Conservation (phyloP, 257 asterid species). For the Penstemon eatonii region DNA sequence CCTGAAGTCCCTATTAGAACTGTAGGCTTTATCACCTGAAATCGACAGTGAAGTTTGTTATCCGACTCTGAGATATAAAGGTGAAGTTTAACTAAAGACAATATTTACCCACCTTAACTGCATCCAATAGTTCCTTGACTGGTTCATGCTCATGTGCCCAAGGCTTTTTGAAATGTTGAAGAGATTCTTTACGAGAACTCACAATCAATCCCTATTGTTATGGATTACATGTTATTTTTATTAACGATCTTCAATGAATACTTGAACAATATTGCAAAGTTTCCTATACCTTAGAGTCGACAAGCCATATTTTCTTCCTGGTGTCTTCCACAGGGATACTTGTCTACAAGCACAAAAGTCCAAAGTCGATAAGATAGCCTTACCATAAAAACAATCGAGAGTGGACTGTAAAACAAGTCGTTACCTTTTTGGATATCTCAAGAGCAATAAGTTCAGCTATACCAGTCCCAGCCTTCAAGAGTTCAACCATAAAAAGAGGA, state of each 20-base stretch:
- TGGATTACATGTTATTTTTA: slow-evolving; percentile 6
- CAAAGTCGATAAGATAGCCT: slow-evolving; percentile 18
- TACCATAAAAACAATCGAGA: slow-evolving; percentile 14
- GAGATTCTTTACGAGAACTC: slow-evolving; percentile 72
- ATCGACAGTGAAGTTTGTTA: slow-evolving; percentile 10
- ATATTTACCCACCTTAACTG: slow-evolving; percentile 60
- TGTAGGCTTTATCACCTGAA: slow-evolving; percentile 77
- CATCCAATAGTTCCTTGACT: slow-evolving; percentile 65
- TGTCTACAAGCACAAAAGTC: slow-evolving; percentile 45
- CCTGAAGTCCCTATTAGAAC: slow-evolving; percentile 93
- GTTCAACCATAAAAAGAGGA: slow-evolving; percentile 28
- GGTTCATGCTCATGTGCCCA: slow-evolving; percentile 94
- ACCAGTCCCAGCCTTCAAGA: slow-evolving; percentile 90
- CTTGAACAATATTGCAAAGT: neutral
- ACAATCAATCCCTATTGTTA: slow-evolving; percentile 68
- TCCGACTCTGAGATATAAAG: slow-evolving; percentile 1
- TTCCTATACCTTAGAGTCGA: slow-evolving; percentile 71
- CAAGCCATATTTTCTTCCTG: slow-evolving; percentile 92
- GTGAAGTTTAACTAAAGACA: slow-evolving; percentile 13
- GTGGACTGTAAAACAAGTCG: slow-evolving; percentile 16
- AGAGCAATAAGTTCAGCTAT: slow-evolving; percentile 97
- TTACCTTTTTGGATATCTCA: slow-evolving; percentile 69
- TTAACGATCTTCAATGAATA: slow-evolving; percentile 23
- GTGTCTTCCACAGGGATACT: slow-evolving; percentile 57
- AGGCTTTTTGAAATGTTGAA: slow-evolving; percentile 85